Evolutionary conservation across 2,329 filamentous ascomycete species (phyloP), one percentile per base, ranked within the genome.

Genomic region (Epichloe elymi): DNA sequence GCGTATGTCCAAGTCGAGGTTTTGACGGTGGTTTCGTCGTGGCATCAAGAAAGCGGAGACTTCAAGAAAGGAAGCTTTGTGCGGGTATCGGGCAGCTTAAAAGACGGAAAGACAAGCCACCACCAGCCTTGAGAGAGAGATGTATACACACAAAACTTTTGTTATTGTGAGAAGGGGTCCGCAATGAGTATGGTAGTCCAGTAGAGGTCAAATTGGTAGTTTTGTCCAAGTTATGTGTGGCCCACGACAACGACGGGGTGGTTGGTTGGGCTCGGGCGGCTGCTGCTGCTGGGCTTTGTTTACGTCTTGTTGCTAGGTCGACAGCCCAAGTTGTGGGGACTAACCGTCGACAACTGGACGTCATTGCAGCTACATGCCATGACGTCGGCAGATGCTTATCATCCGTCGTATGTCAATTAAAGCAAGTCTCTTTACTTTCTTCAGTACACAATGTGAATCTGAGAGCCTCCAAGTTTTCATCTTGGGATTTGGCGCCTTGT

Each of bases 1-100:
- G 65, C 72, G 70, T 56, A 73, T 75, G 8, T 73, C 62, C 54
- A 76, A 74, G 56, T 75, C 67, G 56, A 65, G 57, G 53, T 72
- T 67, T 51, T 60, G 57, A 46, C 54, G 57, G 54, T 56, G 60
- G 17, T 57, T 59, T 40, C 59, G 60, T 59, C 61, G 57, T 60
- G 54, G 44, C 54, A 60, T 60, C 39, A 23, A 45, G 38, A 44
- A 46, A 39, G 11, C n/a, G 45, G 49, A 41, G 35, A 43, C 17
- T 30, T 43, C 11, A 19, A 51, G 20, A 44, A 17, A 26, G 23
- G 23, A 26, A 26, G 23, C 23, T 26, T 26, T 26, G 23, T 26
- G 17, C 11, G 36, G 26, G 30, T 30, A 35, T n/a, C 17, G 6
- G 37, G 19, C 45, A 43, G 20, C 7, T 48, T 14, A 12, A 39